Evolutionary conservation across 257 asterid genomes (phyloP), one percentile per base, ranked within the genome.

Genomic region (Catharanthus roseus): DNA sequence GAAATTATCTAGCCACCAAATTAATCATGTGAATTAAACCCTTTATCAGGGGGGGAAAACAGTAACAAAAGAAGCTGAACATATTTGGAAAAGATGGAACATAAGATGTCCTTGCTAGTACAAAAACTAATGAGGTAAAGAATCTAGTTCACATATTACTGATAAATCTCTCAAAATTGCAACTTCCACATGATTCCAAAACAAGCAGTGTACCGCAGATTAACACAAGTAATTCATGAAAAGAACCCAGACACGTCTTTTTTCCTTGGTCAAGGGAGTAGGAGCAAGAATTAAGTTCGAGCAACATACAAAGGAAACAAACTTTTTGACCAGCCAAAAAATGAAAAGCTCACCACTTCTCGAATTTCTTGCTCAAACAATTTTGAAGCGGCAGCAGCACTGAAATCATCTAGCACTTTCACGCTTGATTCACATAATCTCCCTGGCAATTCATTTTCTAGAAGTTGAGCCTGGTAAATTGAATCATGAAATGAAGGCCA

Each of bases 311-410:
- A 13, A 34, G 57, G 28, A 29, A 12, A 13, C 18, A 0, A 55
- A 66, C 53, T 65, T 16, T 42, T 28, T 68, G 7, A 61, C 42
- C 60, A 69, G 57, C 70, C 42, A 54, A 44, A 63, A 68, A 71
- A 51, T 63, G 70, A 75, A 61, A 76, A 63, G 74, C 86, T 78
- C 74, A 88, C 98, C 82, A 77, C 89, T 95, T 95, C 96, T 63
- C 98, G 95, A 64, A 95, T 90, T 85, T 91, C 97, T 85, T 90
- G 96, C 74, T 95, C 98, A 29, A 95, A 90, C 82, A 91, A 69
- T 81, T 88, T 95, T 38, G 96, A 87, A 74, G 97, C 98, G 79
- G 99, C 96, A 58, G 89, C 77, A 23, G 89, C 87, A 84, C 95
- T 90, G 79, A 95, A 91, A 72, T 88, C 90, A 50, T 74, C 86